Conservation (phyloP, 805 yeast genomes). For the Ogataea trehalophila region DNA sequence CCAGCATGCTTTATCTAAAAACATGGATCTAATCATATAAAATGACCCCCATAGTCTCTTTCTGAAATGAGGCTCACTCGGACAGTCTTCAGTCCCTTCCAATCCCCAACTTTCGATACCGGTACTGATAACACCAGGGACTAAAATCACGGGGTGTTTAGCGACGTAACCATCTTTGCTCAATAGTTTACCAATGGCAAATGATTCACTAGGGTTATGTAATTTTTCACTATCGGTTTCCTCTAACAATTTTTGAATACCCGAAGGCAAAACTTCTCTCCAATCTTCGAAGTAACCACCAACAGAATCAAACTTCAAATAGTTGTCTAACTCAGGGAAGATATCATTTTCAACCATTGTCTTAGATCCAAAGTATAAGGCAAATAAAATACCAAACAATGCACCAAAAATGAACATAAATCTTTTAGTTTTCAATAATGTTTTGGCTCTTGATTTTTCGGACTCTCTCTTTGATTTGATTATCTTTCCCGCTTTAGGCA, state of each 20-base stretch:
- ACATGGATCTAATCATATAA: conserved; percentile 90
- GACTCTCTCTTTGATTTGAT: background rate
- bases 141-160: conserved; percentile 79
- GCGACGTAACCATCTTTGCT: conserved; percentile 43
- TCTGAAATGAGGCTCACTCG: conserved; percentile 78
- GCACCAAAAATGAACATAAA: conserved; percentile 68
- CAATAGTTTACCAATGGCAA: conserved; percentile 78
- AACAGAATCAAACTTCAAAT: conserved; percentile 50
- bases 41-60: conserved; percentile 96
- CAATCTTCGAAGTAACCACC: conserved; percentile 63
- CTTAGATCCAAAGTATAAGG: conserved; percentile 54
- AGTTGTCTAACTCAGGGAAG: conserved; percentile 45
- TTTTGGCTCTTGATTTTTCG: conserved; percentile 6
- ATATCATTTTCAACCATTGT: conserved; percentile 37
- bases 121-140: conserved; percentile 95
- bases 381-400: conserved; percentile 58
- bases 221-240: conserved; percentile 47
- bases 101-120: conserved; percentile 94
- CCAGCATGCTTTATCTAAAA: conserved; percentile 91
- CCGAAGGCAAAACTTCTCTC: conserved; percentile 67
- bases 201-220: conserved; percentile 68
- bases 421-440: conserved; percentile 38
- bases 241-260: conserved; percentile 53
- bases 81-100: conserved; percentile 71
- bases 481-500: background rate